A percentile compares a stretch with the other conserved stretches of the same genome.
phyloP scores from a whole-genome alignment of 2,329 filamentous ascomycete species.

The Huntiella bhutanensis region DNA sequence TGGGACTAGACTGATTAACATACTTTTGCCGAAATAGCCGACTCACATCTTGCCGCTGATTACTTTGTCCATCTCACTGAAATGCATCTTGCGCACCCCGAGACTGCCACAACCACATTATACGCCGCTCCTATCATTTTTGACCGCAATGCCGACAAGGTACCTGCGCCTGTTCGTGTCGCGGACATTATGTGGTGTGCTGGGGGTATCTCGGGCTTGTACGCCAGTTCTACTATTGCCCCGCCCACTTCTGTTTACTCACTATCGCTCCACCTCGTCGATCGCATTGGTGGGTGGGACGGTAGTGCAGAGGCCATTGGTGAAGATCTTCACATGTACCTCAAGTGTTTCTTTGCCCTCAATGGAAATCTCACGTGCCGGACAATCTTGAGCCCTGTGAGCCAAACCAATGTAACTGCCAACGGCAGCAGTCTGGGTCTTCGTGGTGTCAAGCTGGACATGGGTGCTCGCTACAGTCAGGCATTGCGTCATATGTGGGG shows the following conservation, averaged over 20 bases:
- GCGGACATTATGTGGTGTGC: constrained; percentile 56
- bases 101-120: constrained; percentile 41
- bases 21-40: constrained; percentile 27
- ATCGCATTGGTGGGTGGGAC: constrained; percentile 55
- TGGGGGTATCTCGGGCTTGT: constrained; percentile 50
- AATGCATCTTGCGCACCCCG: constrained; percentile 40
- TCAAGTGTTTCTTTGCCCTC: constrained; percentile 59
- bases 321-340: constrained; percentile 60
- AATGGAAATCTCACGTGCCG: constrained; percentile 48
- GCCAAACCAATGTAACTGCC: constrained; percentile 52
- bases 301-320: constrained; percentile 52
- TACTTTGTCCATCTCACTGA: constrained; percentile 47
- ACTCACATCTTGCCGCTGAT: constrained; percentile 49
- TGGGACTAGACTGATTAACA: not conserved
- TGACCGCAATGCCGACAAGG: constrained; percentile 51
- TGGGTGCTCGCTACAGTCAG: constrained; percentile 50
- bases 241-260: constrained; percentile 61
- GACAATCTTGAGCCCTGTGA: constrained; percentile 48
- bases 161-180: constrained; percentile 48
- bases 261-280: constrained; percentile 44
- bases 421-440: constrained; percentile 33
- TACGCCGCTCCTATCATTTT: constrained; percentile 57
- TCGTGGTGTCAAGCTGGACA: constrained; percentile 34
- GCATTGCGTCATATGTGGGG: constrained; percentile 62
- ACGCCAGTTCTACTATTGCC: constrained; percentile 41